Base-by-base conservation (phyloP, 2,329 filamentous ascomycete genomes). In the Colletotrichum navitas region DNA sequence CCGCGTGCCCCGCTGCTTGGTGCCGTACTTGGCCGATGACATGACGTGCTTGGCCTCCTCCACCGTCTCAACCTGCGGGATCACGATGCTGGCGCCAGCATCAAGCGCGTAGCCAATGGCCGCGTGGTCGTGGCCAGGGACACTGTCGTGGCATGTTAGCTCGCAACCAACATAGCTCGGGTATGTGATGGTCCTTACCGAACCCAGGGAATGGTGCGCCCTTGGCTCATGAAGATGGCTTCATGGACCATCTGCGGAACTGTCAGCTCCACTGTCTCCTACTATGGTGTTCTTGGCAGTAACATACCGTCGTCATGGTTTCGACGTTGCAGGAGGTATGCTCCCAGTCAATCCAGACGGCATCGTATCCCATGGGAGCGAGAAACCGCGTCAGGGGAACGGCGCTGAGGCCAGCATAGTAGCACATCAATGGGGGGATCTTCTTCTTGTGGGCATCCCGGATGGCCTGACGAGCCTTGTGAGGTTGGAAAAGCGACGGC, bases 321-420 rank as follows among this genome's bases (percentile, higher is more conserved):
- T 86, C 84, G 34, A 85, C 80, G 63, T 81, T 80, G 74, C 82
- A 85, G 3, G 83, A 76, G 10, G 78, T 79, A 76, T 86, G 84
- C 75, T 86, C 85, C 84, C 83, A 85, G 78, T 86, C 84, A 68
- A 86, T 81, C 80, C 82, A 85, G 0, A 84, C 79, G 11, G 78
- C 71, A 71, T 86, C 85, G 63, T 78, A 85, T 2, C 82, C 82
- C 65, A 86, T 76, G 14, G 82, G 81, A 3, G 85, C 83, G 21
- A 83, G 74, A 60, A 83, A 77, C 34, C 84, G 82, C 2, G 81
- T 80, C 16, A 83, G 75, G 21, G 82, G 80, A 0, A 84, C 68
- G 12, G 80, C 81, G 66, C 80, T 80, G 18, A 86, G 76, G 29
- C 80, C 83, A 11, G 79, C 75, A 71, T 83, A 86, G 77, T 81